phyloP scores from a whole-genome alignment of 129 eudicot genomes.

The Deinandra increscens region DNA sequence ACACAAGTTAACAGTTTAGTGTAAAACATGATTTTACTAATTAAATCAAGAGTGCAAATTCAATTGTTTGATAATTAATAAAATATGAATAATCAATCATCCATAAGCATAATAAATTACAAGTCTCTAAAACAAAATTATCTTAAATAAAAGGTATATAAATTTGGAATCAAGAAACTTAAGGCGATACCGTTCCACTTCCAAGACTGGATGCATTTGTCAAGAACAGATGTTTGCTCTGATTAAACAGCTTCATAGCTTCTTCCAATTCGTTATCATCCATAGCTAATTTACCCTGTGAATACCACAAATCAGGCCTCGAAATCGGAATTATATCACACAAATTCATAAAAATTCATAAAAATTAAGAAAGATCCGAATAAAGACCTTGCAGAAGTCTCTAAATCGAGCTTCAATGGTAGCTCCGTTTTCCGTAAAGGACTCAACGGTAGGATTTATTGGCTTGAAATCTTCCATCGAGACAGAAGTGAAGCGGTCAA shows the following conservation, averaged over 20 bases:
- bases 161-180: neutral
- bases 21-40: neutral
- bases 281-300: slow-evolving; percentile 54
- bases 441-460: slow-evolving; percentile 23
- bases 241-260: slow-evolving; percentile 56
- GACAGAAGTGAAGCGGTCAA: slow-evolving; percentile 4
- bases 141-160: neutral
- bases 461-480: slow-evolving; percentile 52
- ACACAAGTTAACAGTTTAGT: neutral
- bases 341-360: neutral
- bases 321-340: neutral
- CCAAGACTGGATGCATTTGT: slow-evolving; percentile 57
- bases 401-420: slow-evolving; percentile 64
- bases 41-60: neutral
- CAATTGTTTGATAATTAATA: neutral
- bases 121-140: neutral
- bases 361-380: neutral
- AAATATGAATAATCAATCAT: neutral
- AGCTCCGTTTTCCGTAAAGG: slow-evolving; percentile 26
- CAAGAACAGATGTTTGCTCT: slow-evolving; percentile 62
- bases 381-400: slow-evolving; percentile 76
- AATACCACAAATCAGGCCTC: neutral
- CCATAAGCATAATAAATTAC: slow-evolving; percentile 1
- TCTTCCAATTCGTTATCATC: slow-evolving; percentile 45
- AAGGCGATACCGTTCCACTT: slow-evolving; percentile 52